Evolutionary conservation across 345 rosid species (phyloP), one percentile per base, ranked within the genome.

Genomic region (Cardamine occulta): DNA sequence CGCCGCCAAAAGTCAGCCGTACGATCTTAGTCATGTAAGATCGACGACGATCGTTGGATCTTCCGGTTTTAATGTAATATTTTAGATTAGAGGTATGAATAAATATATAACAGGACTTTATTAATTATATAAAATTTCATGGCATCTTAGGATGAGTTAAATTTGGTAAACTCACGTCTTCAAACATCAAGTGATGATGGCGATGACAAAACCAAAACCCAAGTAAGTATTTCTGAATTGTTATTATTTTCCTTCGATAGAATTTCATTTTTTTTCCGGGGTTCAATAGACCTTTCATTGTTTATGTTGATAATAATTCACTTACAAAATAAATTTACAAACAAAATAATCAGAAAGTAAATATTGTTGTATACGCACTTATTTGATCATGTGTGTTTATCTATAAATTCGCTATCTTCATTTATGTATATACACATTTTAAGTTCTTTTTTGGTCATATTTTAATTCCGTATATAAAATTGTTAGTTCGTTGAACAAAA

Each of bases 41-140:
- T 80, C 79, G 63, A 54, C 87, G 2, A 47, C 76, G 8, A n/a
- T 79, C 69, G 73, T 31, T 44, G 80, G 81, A 66, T 84, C 84
- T 63, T 75, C 88, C 11, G 34, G 67, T 44, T 59, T 86, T 31
- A 83, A 86, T 83, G 93, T 90, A 88, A 82, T 89, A 53, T 76
- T 84, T 74, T 12, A 6, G 24, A 66, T 26, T n/a, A 12, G 37
- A 74, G 9, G 21, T 57, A 13, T 48, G 12, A 34, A 39, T 29
- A 21, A 14, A 40, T 18, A 12, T 73, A 68, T 58, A 24, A 5
- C 4, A 31, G 57, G 15, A 17, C 40, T 39, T 28, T n/a, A 10
- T 42, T 48, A 44, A 29, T 62, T 37, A 53, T 72, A 39, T 70
- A n/a, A 4, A 45, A 39, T 55, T 34, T 62, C 5, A 24, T 45